Percentiles rank a stretch among this genome's conserved stretches.
phyloP scores from a whole-genome alignment of 306 rosid species.

The Dalbergia oliveri region DNA sequence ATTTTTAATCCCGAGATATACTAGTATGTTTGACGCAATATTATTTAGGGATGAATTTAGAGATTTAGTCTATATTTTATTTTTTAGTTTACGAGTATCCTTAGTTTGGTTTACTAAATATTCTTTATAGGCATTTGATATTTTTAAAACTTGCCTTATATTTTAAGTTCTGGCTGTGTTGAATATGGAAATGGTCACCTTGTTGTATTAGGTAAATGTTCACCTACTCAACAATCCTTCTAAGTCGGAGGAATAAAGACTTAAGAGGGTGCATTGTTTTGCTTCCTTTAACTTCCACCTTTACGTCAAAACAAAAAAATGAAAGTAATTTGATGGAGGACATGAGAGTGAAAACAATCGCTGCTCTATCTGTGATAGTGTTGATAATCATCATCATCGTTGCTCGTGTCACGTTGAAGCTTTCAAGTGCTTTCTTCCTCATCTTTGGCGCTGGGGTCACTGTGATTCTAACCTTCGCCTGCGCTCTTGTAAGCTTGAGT shows the following conservation, averaged over 20 bases:
- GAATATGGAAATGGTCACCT: slow-evolving; percentile 13
- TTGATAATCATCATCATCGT: slow-evolving; percentile 62
- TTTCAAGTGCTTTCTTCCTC: slow-evolving; percentile 71
- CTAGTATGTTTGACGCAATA: too few species aligned
- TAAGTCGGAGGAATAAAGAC: neutral
- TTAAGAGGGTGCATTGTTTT: neutral
- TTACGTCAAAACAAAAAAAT: slow-evolving; percentile 25
- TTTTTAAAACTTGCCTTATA: too few species aligned
- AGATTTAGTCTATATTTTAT: too few species aligned
- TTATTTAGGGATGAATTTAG: too few species aligned
- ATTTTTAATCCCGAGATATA: too few species aligned
- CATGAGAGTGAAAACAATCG: slow-evolving; percentile 60
- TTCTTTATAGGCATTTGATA: too few species aligned
- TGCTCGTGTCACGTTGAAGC: slow-evolving; percentile 60
- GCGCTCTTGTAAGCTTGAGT: slow-evolving; percentile 57
- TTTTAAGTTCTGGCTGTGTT: neutral
- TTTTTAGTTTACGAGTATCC: too few species aligned
- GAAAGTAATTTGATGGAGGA: slow-evolving; percentile 71
- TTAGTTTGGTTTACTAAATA: too few species aligned
- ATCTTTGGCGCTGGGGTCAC: slow-evolving; percentile 73
- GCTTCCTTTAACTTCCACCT: neutral
- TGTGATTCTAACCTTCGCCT: slow-evolving; percentile 58
- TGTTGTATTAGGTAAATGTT: slow-evolving; percentile 14
- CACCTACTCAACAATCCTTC: neutral
- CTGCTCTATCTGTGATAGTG: slow-evolving; percentile 50